Evolutionary conservation across 2,329 filamentous ascomycete species (phyloP).

Genomic region (Macroventuria anomochaeta): DNA sequence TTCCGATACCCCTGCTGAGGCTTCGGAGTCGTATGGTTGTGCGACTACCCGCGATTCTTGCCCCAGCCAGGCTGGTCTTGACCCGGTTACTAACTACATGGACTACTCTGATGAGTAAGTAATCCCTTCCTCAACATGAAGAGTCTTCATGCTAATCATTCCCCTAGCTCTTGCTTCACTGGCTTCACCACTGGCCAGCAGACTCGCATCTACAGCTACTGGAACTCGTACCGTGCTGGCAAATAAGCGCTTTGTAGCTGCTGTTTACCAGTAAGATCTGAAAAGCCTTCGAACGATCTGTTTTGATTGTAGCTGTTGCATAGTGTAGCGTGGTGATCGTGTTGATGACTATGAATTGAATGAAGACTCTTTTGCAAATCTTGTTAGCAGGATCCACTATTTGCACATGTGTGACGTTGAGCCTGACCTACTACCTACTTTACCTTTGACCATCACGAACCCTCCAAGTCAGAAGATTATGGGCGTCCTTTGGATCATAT

Average conservation of each 20-base stretch:
- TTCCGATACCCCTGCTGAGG: constrained; percentile 35
- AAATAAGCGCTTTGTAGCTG: constrained; percentile 20
- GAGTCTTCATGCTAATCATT: constrained; percentile 2
- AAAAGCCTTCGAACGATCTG: background rate
- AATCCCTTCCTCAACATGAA: background rate
- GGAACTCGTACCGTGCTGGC: constrained; percentile 21
- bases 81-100: constrained; percentile 47
- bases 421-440: too few species aligned
- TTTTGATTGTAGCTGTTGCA: background rate
- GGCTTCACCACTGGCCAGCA: constrained; percentile 38
- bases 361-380: too few species aligned
- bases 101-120: constrained; percentile 38
- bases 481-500: too few species aligned
- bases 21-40: constrained; percentile 30
- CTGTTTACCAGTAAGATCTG: background rate
- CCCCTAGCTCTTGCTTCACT: constrained; percentile 27
- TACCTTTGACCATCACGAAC: background rate
- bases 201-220: constrained; percentile 30
- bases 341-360: too few species aligned
- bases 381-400: too few species aligned
- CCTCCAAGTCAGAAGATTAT: too few species aligned
- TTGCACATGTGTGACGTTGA: too few species aligned
- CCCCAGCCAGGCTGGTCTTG: constrained; percentile 30
- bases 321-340: background rate
- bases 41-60: constrained; percentile 36